Evolutionary conservation across 441 rosid species (phyloP).

Genomic region (Pelargonium myrrhifolium): DNA sequence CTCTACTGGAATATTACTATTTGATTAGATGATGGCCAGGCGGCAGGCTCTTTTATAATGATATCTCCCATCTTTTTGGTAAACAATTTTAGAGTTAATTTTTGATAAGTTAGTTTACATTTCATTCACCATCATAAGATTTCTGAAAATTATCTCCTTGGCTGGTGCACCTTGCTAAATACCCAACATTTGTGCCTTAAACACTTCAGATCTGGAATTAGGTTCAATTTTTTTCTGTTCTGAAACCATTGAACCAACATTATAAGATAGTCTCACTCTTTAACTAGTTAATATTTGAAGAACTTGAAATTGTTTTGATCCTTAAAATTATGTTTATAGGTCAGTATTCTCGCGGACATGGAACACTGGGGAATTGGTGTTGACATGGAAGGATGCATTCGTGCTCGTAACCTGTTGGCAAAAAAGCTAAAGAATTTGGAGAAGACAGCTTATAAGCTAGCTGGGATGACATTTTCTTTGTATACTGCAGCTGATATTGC

Average conservation of each 20-base stretch:
- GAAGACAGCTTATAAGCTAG: slow-evolving; percentile 75
- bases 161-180: slow-evolving; percentile 2
- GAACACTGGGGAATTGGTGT: slow-evolving; percentile 95
- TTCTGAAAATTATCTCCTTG: not conserved
- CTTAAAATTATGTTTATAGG: slow-evolving; percentile 41
- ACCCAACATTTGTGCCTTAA: not conserved
- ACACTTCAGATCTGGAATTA: not conserved
- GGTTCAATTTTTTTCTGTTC: not conserved
- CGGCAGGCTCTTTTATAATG: slow-evolving; percentile 1
- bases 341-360: slow-evolving; percentile 90
- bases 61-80: not conserved
- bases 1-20: not conserved
- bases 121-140: not conserved
- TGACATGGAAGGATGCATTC: slow-evolving; percentile 83
- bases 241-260: slow-evolving; percentile 6
- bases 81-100: not conserved
- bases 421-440: slow-evolving; percentile 73
- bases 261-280: slow-evolving; percentile 3
- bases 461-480: slow-evolving; percentile 83
- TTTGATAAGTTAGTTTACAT: not conserved
- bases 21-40: slow-evolving; percentile 1
- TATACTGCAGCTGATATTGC: slow-evolving; percentile 83
- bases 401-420: slow-evolving; percentile 60
- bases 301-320: slow-evolving; percentile 14
- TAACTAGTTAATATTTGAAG: slow-evolving; percentile 4